These are phyloP conservation scores for Xylariaceae sp. DNA, from an alignment of 2,329 filamentous ascomycete genomes.

Conservation along the genomic window DNA sequence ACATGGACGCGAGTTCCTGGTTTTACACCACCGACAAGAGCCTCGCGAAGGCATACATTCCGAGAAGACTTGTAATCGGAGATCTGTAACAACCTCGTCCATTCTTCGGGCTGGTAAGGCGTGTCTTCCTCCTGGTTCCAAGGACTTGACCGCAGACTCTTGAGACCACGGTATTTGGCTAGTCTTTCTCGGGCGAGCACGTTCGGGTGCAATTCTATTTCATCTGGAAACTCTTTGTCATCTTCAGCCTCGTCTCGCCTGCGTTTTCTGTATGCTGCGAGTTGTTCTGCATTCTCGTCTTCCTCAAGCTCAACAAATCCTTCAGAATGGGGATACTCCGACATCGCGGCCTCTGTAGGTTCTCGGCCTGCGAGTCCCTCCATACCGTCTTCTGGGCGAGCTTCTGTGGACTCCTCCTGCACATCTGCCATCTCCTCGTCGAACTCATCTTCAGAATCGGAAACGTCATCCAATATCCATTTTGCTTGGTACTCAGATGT, in stretches of 20 bases:
- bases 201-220: slow-evolving; percentile 89
- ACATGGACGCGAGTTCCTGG: slow-evolving; percentile 82
- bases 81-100: slow-evolving; percentile 80
- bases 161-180: slow-evolving; percentile 83
- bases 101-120: slow-evolving; percentile 84
- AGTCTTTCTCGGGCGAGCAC: slow-evolving; percentile 83
- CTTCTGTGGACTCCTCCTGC: slow-evolving; percentile 43
- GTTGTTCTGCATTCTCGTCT: slow-evolving; percentile 71
- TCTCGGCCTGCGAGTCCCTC: slow-evolving; percentile 66
- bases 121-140: slow-evolving; percentile 90
- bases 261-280: slow-evolving; percentile 76
- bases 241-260: slow-evolving; percentile 81
- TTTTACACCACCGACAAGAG: slow-evolving; percentile 81
- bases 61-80: slow-evolving; percentile 86
- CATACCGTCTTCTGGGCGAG: slow-evolving; percentile 77
- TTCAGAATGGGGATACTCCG: slow-evolving; percentile 91
- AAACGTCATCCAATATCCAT: slow-evolving; percentile 79
- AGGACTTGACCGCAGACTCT: slow-evolving; percentile 80
- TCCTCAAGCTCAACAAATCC: slow-evolving; percentile 86
- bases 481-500: slow-evolving; percentile 93
- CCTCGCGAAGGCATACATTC: slow-evolving; percentile 74
- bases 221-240: slow-evolving; percentile 93
- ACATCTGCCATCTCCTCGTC: slow-evolving; percentile 54
- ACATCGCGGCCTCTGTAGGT: slow-evolving; percentile 74
- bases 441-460: slow-evolving; percentile 76